These are phyloP conservation scores for Elsinoe australis DNA, from an alignment of 2,329 filamentous ascomycete species.

Conservation along the genomic window DNA sequence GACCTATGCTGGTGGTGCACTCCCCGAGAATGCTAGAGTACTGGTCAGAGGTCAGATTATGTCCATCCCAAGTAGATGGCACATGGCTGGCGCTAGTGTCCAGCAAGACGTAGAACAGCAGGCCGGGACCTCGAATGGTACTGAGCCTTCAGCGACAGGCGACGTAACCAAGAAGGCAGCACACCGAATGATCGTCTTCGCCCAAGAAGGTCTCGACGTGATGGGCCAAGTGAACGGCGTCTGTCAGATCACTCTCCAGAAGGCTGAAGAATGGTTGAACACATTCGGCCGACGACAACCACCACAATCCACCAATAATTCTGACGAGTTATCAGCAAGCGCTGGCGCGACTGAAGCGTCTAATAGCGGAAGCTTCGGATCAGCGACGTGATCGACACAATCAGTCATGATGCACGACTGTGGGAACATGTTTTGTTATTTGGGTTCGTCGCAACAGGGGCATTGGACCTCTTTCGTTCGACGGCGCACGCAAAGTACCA, in stretches of 20 bases:
- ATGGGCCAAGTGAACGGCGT: slow-evolving; percentile 84
- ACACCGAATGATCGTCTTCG: slow-evolving; percentile 73
- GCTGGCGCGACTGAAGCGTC: slow-evolving; percentile 4
- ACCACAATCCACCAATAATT: neutral
- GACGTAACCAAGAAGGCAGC: slow-evolving; percentile 50
- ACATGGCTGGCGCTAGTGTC: slow-evolving; percentile 46
- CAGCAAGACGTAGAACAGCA: slow-evolving; percentile 19
- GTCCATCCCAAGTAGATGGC: slow-evolving; percentile 75
- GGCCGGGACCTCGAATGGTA: slow-evolving; percentile 24
- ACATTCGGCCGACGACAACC: slow-evolving; percentile 52
- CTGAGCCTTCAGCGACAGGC: slow-evolving; percentile 26
- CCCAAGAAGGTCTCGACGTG: slow-evolving; percentile 88
- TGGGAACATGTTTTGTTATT: neutral
- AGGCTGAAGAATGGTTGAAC: slow-evolving; percentile 87
- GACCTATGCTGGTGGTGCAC: slow-evolving; percentile 79
- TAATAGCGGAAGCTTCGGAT: neutral
- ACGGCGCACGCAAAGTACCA: no score
- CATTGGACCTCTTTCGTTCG: no score
- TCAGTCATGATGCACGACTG: slow-evolving; percentile 5
- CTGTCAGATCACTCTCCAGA: slow-evolving; percentile 79
- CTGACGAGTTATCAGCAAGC: slow-evolving; percentile 1
- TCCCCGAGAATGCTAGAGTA: slow-evolving; percentile 79
- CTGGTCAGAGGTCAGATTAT: slow-evolving; percentile 79
- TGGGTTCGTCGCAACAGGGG: neutral
- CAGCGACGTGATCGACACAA: neutral